phyloP scores from a whole-genome alignment of 257 asterid genomes.

The Nicotiana paniculata region DNA sequence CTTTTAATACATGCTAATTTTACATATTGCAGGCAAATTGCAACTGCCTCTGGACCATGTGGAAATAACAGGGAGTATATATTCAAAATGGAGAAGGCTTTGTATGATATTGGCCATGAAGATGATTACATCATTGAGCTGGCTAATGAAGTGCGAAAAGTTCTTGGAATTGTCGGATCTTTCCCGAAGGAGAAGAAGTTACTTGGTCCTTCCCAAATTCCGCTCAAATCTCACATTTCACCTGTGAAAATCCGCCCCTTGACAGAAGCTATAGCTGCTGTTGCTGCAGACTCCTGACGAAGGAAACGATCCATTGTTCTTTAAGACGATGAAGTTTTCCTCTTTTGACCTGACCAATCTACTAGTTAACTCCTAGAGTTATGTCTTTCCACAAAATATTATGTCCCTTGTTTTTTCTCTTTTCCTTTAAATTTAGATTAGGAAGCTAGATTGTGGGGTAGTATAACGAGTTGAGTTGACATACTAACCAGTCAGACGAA shows the following conservation, averaged over 20 bases:
- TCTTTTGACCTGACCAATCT: background rate
- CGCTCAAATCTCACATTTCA: slow-evolving; percentile 35
- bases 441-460: background rate
- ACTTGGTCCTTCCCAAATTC: slow-evolving; percentile 15
- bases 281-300: slow-evolving; percentile 36
- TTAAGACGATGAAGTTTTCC: background rate
- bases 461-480: slow-evolving; percentile 2
- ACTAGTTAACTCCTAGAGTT: background rate
- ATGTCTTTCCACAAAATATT: background rate
- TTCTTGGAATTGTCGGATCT: slow-evolving; percentile 27
- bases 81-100: slow-evolving; percentile 76
- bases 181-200: slow-evolving; percentile 38
- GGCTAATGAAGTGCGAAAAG: slow-evolving; percentile 81
- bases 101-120: slow-evolving; percentile 72
- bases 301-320: background rate
- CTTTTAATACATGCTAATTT: background rate
- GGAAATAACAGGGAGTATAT: slow-evolving; percentile 89
- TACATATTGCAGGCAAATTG: slow-evolving; percentile 48
- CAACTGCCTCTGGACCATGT: slow-evolving; percentile 85
- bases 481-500: background rate
- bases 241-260: slow-evolving; percentile 38
- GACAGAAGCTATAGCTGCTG: slow-evolving; percentile 34
- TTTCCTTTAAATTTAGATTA: background rate
- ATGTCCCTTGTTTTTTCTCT: background rate
- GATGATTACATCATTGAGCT: slow-evolving; percentile 70